Evolutionary conservation across 2,329 filamentous ascomycete genomes (phyloP), one percentile per base, ranked within the genome.

Genomic region (Aspergillus quadricinctus): DNA sequence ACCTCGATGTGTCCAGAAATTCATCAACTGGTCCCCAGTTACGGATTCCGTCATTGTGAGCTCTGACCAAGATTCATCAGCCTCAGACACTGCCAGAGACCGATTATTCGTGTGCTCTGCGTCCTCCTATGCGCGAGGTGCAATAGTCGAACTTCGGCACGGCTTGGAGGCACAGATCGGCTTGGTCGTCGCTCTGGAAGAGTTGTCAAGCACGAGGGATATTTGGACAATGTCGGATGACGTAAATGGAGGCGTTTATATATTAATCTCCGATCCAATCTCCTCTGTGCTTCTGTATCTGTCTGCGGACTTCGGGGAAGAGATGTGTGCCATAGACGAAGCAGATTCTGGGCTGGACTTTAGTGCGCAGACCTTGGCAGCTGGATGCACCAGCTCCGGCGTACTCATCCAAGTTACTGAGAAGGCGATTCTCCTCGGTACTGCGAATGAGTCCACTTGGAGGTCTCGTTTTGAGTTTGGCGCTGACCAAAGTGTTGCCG

Each of bases 81-180:
- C 59, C 56, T 62, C 65, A 56, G 60, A 68, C 54, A 66, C 63
- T 61, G 64, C 53, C 52, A 77, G 77, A n/a, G 83, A 87, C 62
- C 79, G 81, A 25, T 68, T 92, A 14, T 91, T 89, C 71, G 82
- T 83, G 23, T 87, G 85, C 46, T 86, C 86, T 21, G 86, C 88
- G 0, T 83, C 83, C 61, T 85, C 85, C 0, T 72, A 66, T 31
- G 69, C 75, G 1, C 81, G 79, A 29, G 88, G 88, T 9, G 81
- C 82, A 7, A 76, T 93, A 25, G 83, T 84, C 3, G 88, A 93
- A 66, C 78, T 90, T 59, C 82, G 88, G 59, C 79, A 85, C 69
- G 89, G 90, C 3, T 74, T 90, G 28, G 84, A 88, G 65, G 89
- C 88, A 19, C 84, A 82, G 55, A 83, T 90, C 61, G 84, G 82